These are phyloP conservation scores for Daldinia loculata DNA, from an alignment of 495 filamentous ascomycete genomes.

Conservation along the genomic window DNA sequence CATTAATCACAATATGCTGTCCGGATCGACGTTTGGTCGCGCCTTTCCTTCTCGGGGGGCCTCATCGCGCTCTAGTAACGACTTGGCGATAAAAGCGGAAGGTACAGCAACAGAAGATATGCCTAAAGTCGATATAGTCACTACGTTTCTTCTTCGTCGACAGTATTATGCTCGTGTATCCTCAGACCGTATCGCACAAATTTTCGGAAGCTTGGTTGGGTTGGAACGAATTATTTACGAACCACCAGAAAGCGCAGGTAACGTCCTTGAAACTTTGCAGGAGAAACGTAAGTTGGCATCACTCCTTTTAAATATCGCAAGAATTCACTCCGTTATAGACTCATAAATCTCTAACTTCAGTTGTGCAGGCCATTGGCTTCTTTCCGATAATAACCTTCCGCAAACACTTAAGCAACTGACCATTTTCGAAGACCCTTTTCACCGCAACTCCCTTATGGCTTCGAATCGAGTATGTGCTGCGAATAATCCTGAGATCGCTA, in stretches of 20 bases:
- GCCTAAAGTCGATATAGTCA: slow-evolving; percentile 10
- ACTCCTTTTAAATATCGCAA: neutral
- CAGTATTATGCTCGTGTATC: neutral
- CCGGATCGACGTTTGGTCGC: neutral
- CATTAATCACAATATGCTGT: neutral
- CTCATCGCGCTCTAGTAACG: neutral
- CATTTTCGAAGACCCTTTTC: neutral
- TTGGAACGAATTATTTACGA: slow-evolving; percentile 14
- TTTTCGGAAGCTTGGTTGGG: slow-evolving; percentile 3
- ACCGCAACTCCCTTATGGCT: neutral
- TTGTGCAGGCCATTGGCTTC: neutral
- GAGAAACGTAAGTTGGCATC: neutral
- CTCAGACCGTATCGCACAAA: neutral
- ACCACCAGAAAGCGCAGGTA: neutral
- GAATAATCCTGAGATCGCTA: neutral
- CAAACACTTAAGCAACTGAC: neutral
- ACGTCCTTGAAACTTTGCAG: neutral
- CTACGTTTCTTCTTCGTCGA: slow-evolving; percentile 7
- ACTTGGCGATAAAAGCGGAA: neutral
- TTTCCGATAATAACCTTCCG: neutral
- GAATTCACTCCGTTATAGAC: neutral
- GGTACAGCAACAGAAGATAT: neutral
- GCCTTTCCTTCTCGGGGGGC: neutral
- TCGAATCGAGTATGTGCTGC: neutral
- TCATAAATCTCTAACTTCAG: neutral